These are phyloP conservation scores for Coemansia sp. DNA, from an alignment of 192 early-diverging fungal species.

Conservation along the genomic window DNA sequence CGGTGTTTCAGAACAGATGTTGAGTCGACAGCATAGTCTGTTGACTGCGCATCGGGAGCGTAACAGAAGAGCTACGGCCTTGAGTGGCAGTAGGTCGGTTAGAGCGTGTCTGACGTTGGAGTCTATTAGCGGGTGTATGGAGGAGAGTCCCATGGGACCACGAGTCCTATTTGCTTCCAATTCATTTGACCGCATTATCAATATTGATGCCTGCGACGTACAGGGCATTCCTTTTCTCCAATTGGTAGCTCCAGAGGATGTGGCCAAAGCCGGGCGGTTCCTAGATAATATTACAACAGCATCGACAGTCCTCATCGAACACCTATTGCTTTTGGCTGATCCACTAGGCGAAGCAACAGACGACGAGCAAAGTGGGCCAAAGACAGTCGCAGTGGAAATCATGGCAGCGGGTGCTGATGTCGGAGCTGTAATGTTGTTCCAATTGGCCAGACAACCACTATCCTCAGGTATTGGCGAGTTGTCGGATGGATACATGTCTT, in stretches of 20 bases:
- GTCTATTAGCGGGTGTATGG: neutral
- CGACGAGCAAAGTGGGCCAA: neutral
- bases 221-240: slow-evolving; percentile 26
- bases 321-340: neutral
- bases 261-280: slow-evolving; percentile 17
- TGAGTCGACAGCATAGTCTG: neutral
- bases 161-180: slow-evolving; percentile 29
- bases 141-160: slow-evolving; percentile 17
- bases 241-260: slow-evolving; percentile 24
- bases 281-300: slow-evolving; percentile 11
- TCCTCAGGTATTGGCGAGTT: neutral
- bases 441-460: slow-evolving; percentile 6
- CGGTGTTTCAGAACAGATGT: neutral
- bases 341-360: neutral
- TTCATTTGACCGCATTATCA: slow-evolving; percentile 23
- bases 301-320: slow-evolving; percentile 10
- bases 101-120: slow-evolving; percentile 39
- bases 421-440: slow-evolving; percentile 39
- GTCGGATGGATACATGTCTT: slow-evolving; percentile 29
- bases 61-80: neutral
- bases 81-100: neutral
- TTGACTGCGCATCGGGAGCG: slow-evolving; percentile 4
- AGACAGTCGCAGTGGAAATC: slow-evolving; percentile 23
- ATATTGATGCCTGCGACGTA: slow-evolving; percentile 20
- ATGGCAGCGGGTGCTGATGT: slow-evolving; percentile 32